Base-by-base conservation (phyloP, 2,329 filamentous ascomycete species). In the Cordyceps sp. region DNA sequence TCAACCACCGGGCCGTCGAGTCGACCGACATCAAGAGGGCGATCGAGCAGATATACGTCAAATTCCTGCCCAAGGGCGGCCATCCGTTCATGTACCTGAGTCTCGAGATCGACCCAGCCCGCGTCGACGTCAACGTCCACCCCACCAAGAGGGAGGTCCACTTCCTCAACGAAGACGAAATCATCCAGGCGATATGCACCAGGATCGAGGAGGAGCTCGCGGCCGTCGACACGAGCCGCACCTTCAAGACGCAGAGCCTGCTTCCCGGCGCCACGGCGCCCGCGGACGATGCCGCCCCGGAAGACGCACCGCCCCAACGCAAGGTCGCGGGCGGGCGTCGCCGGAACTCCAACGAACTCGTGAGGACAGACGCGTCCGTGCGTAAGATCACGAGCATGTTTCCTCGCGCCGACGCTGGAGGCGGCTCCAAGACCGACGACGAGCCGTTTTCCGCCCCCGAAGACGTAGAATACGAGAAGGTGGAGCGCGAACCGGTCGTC, bases 351-450 rank as follows among this genome's bases (percentile, higher is more conserved):
- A 92, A 92, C 48, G 93, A 80, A 34, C 70, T 98, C 10, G 76
- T 98, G 3, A 75, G 90, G 15, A 96, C 88, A 10, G 90, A 98
- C 50, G 75, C 82, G 2, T 81, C 78, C 36, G 66, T 83, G 40
- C 79, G 86, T 36, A 98, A 98, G 52, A 98, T 98, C 39, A 98
- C 90, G 0, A 85, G 82, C 37, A 96, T 98, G 88, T 72, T 98
- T 36, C 33, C 45, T 21, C 66, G 73, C n/a, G 66, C 74, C 14
- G 57, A 62, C 31, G 33, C 44, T 10, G 33, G 39, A 24, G 42
- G 45, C 12, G 41, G 44, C 5, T 36, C 41, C n/a, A 38, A 35
- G 12, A 37, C 33, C 3, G 43, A 44, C 19, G 50, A 53, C 7
- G 61, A 62, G 33, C 45, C 53, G 15, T 33, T 53, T 32, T 42